Evolutionary conservation across 23 red algal species (phyloP), one percentile per base, ranked within the genome.

Genomic region (Cyanidiococcus yangmingshanensis): DNA sequence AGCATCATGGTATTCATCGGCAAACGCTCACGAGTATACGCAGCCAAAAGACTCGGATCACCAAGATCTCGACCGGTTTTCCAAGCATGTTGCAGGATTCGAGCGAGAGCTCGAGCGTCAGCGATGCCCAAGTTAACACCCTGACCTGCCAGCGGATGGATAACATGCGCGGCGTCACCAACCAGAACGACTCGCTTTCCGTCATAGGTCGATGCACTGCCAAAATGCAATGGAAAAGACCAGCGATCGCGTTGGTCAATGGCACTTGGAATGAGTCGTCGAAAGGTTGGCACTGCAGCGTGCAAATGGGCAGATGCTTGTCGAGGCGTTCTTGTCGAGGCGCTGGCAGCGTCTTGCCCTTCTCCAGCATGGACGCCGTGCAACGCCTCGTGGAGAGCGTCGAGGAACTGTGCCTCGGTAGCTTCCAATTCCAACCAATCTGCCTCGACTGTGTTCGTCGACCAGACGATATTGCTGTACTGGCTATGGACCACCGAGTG

Each of bases 51-150:
- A 7, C n/a, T 35, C 27, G 21, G n/a, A 25, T 71, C 63, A 29
- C 63, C 63, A 29, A 71, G 3, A 71, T 71, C 63, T 7, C 63
- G 63, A 7, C 63, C 63, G 12, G n/a, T 71, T 25, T 71, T 12
- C 63, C 63, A 71, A 17, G 63, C 63, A 3, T 25, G n/a, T 32
- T 25, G 15, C n/a, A 71, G 7, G 7, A 25, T 7, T 3, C 63
- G 63, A 71, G n/a, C 24, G 3, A 96, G 74, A 39, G 75, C 39
- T 16, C 75, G 51, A 0, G 76, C 92, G 57, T 96, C 92, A 24
- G 87, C 87, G 40, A 96, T 80, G 18, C 92, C 92, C 37, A 96
- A 83, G 76, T 96, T 96, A 33, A 90, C 92, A n/a, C 92, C 92
- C 77, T 96, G 92, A 40, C 92, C 92, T 31, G 92, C 92, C 58